A percentile compares a stretch with the other conserved stretches of the same genome.
These are phyloP conservation scores for Aspergillus unguis DNA, from an alignment of 2,329 filamentous ascomycete genomes.

Conservation along the genomic window DNA sequence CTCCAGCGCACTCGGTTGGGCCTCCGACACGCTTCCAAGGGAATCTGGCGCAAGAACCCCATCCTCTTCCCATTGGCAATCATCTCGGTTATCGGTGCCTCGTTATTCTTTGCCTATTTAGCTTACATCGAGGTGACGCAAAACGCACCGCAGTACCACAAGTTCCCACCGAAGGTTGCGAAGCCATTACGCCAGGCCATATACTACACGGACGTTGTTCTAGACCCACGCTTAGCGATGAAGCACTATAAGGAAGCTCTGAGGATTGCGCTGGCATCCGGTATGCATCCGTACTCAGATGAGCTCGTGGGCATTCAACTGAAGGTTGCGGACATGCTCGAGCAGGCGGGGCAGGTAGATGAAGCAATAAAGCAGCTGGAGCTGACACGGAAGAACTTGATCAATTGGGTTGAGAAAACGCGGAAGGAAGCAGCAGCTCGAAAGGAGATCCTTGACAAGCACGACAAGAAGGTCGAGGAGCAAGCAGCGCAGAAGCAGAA, in stretches of 20 bases:
- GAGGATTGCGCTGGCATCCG: constrained; percentile 65
- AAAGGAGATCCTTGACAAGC: constrained; percentile 16
- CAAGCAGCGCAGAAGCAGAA: not conserved
- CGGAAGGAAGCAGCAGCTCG: constrained; percentile 11
- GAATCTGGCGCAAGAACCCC: constrained; percentile 44
- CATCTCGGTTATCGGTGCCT: constrained; percentile 35
- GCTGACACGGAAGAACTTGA: constrained; percentile 67
- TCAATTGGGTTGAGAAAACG: constrained; percentile 39
- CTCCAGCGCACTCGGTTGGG: constrained; percentile 30
- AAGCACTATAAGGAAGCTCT: constrained; percentile 82
- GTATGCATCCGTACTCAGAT: constrained; percentile 84
- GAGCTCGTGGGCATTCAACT: constrained; percentile 89
- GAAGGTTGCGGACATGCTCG: constrained; percentile 73
- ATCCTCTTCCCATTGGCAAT: constrained; percentile 42
- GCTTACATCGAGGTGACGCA: constrained; percentile 44
- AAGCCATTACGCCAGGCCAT: constrained; percentile 73
- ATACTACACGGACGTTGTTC: constrained; percentile 76
- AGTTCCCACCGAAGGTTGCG: constrained; percentile 45
- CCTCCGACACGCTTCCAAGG: constrained; percentile 36
- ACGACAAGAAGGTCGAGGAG: constrained; percentile 1
- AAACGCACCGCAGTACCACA: constrained; percentile 40
- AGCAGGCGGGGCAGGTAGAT: constrained; percentile 68
- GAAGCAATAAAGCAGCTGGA: constrained; percentile 75
- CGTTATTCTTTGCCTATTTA: constrained; percentile 38
- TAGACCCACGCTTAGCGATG: constrained; percentile 72